phyloP scores from a whole-genome alignment of 2,329 filamentous ascomycete genomes.

The Paracoccidioides brasiliensis region DNA sequence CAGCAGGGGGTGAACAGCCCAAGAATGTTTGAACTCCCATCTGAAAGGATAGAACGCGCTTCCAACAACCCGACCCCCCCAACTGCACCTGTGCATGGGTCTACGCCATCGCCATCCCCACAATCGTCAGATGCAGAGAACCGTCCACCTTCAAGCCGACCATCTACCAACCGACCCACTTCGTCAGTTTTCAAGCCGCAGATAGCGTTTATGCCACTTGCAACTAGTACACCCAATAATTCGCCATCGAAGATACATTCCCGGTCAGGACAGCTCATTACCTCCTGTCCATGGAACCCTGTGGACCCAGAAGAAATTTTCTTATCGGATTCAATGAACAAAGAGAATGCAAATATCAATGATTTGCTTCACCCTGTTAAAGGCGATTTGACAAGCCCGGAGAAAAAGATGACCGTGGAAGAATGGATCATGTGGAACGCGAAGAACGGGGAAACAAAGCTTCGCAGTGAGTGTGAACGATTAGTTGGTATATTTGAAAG shows the following conservation, averaged over 20 bases:
- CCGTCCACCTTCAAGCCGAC: slow-evolving; percentile 55
- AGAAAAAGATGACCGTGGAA: slow-evolving; percentile 84
- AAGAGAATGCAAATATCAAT: slow-evolving; percentile 39
- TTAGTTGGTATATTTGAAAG: slow-evolving; percentile 73
- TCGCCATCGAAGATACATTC: slow-evolving; percentile 51
- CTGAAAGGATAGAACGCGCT: neutral
- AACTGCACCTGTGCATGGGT: slow-evolving; percentile 22
- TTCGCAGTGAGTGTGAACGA: slow-evolving; percentile 69
- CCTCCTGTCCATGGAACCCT: slow-evolving; percentile 52
- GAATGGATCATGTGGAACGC: slow-evolving; percentile 85
- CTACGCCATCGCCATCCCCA: slow-evolving; percentile 52
- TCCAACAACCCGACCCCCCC: slow-evolving; percentile 8
- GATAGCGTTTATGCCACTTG: slow-evolving; percentile 29
- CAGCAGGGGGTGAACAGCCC: neutral
- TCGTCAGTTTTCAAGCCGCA: slow-evolving; percentile 24
- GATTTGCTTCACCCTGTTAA: slow-evolving; percentile 41
- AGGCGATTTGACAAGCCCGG: slow-evolving; percentile 54
- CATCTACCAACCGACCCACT: slow-evolving; percentile 34
- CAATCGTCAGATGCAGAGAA: slow-evolving; percentile 75
- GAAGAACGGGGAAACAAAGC: slow-evolving; percentile 60
- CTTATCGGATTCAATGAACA: slow-evolving; percentile 22
- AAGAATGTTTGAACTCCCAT: neutral
- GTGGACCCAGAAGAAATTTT: slow-evolving; percentile 60
- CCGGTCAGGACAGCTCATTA: slow-evolving; percentile 39
- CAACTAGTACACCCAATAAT: slow-evolving; percentile 26